phyloP scores from a whole-genome alignment of 495 filamentous ascomycete species.

The Penicillium simplicissimum region DNA sequence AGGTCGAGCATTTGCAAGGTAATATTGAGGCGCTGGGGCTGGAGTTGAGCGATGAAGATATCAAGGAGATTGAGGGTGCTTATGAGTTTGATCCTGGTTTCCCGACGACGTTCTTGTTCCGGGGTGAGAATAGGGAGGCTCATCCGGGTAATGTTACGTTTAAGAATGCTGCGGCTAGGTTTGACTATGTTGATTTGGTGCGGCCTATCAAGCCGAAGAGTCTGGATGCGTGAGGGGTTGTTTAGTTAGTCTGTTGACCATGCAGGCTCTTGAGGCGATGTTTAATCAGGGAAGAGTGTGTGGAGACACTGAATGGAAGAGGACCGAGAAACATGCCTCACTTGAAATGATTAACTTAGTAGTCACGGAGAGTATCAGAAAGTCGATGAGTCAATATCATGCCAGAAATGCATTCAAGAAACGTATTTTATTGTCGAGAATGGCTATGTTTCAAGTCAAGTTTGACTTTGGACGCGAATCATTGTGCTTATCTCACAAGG shows the following conservation, averaged over 20 bases:
- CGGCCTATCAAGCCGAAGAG: slow-evolving; percentile 20
- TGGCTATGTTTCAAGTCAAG: neutral
- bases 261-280: neutral
- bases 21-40: slow-evolving; percentile 69
- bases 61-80: slow-evolving; percentile 64
- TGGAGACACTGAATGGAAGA: neutral
- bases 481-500: neutral
- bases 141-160: slow-evolving; percentile 20
- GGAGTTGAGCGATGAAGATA: slow-evolving; percentile 57
- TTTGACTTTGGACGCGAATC: neutral
- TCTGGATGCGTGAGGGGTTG: slow-evolving; percentile 16
- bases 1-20: slow-evolving; percentile 62
- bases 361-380: neutral
- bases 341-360: neutral
- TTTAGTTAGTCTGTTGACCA: neutral
- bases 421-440: neutral
- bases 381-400: neutral
- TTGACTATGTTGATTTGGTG: slow-evolving; percentile 29
- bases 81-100: slow-evolving; percentile 64
- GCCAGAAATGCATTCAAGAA: neutral
- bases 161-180: slow-evolving; percentile 20
- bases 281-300: neutral
- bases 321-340: neutral
- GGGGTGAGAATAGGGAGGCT: slow-evolving; percentile 21
- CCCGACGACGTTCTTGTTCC: slow-evolving; percentile 52